Evolutionary conservation across 73 alveolate genomes (phyloP).

Genomic region (Stentor roeselii): DNA sequence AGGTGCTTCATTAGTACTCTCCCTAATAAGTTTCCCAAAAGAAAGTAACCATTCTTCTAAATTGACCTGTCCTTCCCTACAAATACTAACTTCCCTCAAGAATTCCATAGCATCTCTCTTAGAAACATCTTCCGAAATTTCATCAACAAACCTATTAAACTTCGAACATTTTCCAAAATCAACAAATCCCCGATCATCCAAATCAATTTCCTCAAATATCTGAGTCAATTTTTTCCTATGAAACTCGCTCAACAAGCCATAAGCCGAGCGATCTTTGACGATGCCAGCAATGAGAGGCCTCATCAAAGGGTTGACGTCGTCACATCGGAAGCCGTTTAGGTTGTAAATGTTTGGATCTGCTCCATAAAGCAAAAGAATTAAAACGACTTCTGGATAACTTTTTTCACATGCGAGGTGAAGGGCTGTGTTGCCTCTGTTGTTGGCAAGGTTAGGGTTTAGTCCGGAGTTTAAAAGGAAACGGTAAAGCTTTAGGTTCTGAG

Average conservation of each 20-base stretch:
- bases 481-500: background rate
- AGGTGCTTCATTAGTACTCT: background rate
- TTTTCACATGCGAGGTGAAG: background rate
- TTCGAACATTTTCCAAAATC: background rate
- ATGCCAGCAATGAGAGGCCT: background rate
- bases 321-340: background rate
- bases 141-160: slow-evolving; percentile 16
- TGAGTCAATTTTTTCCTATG: background rate
- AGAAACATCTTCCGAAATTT: background rate
- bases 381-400: background rate
- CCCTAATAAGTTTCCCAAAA: background rate
- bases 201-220: slow-evolving; percentile 21
- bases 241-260: background rate
- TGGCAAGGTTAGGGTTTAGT: background rate
- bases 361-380: background rate
- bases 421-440: slow-evolving; percentile 16
- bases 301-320: background rate
- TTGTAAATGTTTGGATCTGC: slow-evolving; percentile 4
- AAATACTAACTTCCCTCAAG: background rate
- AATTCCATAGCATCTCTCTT: background rate
- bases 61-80: slow-evolving; percentile 12
- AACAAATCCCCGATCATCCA: background rate
- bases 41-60: slow-evolving; percentile 22
- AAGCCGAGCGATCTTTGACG: background rate
- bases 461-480: background rate